phyloP scores from a whole-genome alignment of 495 filamentous ascomycete species.

The Echria macrotheca region DNA sequence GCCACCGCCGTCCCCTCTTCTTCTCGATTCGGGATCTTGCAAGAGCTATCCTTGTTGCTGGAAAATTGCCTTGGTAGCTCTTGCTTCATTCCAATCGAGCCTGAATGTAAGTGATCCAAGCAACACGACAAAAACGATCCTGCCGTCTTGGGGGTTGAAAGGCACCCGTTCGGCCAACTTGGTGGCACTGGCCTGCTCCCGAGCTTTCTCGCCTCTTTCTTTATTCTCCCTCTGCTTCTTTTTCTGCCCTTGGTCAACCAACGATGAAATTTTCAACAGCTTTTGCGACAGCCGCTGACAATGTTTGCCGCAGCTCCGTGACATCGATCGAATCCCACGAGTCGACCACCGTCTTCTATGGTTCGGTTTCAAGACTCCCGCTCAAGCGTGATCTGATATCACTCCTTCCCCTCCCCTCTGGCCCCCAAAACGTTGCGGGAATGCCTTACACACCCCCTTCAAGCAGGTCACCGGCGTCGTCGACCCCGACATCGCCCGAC shows the following conservation, averaged over 20 bases:
- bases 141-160: neutral
- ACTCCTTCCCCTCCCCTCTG: neutral
- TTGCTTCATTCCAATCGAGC: conserved; percentile 14
- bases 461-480: conserved; percentile 72
- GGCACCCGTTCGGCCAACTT: too few relatives aligned
- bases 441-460: conserved; percentile 96
- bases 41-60: conserved; percentile 32
- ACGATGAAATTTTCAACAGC: too few relatives aligned
- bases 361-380: conserved; percentile 9
- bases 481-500: conserved; percentile 57
- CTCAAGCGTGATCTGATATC: conserved; percentile 8
- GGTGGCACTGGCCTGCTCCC: too few relatives aligned
- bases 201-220: too few relatives aligned
- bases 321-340: neutral
- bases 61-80: conserved; percentile 33
- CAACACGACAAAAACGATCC: conserved; percentile 3
- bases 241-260: too few relatives aligned
- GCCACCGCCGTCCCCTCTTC: neutral
- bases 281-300: too few relatives aligned
- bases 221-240: too few relatives aligned
- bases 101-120: conserved; percentile 18
- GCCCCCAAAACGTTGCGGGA: conserved; percentile 16
- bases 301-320: too few relatives aligned
- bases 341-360: conserved; percentile 19
- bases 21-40: conserved; percentile 1